Base-by-base conservation (phyloP, 2,329 filamentous ascomycete species). In the Chaetomium sp. region DNA sequence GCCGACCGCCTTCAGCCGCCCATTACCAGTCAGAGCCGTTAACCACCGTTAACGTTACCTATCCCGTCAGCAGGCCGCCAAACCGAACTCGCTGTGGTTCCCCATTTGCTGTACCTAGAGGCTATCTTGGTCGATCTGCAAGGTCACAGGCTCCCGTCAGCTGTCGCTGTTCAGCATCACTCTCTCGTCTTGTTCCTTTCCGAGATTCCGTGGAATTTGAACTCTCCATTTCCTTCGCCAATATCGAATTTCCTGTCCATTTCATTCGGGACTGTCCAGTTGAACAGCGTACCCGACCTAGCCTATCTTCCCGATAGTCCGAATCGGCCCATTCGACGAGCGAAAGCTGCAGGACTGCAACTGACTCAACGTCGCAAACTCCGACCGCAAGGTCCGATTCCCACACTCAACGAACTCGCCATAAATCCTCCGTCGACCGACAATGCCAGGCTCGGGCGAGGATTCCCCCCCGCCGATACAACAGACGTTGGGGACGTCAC, bases 401-500 rank as follows among this genome's bases (percentile, higher is more conserved):
- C n/a, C 44, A 53, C 12, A 27, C 43, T 33, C 11, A 41, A 43
- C 35, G 40, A 42, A 54, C 52, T 40, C 11, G 10, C 14, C 12
- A 42, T 14, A 47, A n/a, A 9, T n/a, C 8, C 51, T 54, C 36
- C 6, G 19, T 27, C 19, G 36, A 44, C 47, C 54, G 45, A 59
- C 40, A 54, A 69, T 69, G 68, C 65, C 66, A 51, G 61, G 62
- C 47, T 60, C 61, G 3, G 62, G 60, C 42, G 64, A 62, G 58
- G 61, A 67, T 7, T 66, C 65, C 35, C 61, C 66, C 3, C 65
- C 59, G 48, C 65, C 64, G 36, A 57, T 62, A 71, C 61, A 67
- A 69, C 74, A 53, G 62, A 27, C 19, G 3, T 73, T 75, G 56
- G 72, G 78, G 4, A 76, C 76, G 1, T 81, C 80, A 35, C 74